Percentiles rank a stretch among this genome's conserved stretches.
Conservation (phyloP, 306 rosid species). For the Dryas octopetala region DNA sequence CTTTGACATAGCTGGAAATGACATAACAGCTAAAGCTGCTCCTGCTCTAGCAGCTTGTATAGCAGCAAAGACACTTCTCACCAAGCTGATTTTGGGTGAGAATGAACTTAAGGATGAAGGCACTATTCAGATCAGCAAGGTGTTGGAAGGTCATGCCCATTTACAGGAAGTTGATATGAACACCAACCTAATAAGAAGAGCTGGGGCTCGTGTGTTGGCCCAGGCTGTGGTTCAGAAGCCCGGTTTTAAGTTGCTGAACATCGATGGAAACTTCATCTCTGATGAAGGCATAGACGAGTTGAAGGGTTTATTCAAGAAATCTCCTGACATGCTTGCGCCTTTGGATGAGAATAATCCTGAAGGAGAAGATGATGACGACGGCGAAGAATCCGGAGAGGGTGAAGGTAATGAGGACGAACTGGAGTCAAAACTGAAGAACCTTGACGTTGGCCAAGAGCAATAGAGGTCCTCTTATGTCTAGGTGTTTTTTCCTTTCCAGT, state of each 20-base stretch:
- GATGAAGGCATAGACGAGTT: conserved; percentile 79
- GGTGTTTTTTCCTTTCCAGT: not conserved
- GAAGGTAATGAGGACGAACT: conserved; percentile 52
- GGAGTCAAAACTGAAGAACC: conserved; percentile 80
- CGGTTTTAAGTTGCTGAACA: conserved; percentile 61
- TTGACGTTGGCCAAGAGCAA: conserved; percentile 50
- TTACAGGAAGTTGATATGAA: conserved; percentile 82
- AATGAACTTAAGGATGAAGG: conserved; percentile 95
- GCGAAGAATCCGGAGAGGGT: conserved; percentile 44
- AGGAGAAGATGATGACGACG: conserved; percentile 56
- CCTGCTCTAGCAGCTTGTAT: conserved; percentile 63
- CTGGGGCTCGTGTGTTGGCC: conserved; percentile 81
- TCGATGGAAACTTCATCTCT: conserved; percentile 78
- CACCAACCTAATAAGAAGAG: conserved; percentile 56
- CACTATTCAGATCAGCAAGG: conserved; percentile 60
- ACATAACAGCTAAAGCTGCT: conserved; percentile 72
- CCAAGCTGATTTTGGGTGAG: conserved; percentile 72
- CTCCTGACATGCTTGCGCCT: conserved; percentile 57
- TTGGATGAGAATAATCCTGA: conserved; percentile 91
- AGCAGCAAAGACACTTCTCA: conserved; percentile 49
- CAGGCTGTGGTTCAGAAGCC: conserved; percentile 61
- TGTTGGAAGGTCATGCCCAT: conserved; percentile 52
- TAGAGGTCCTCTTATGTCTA: conserved; percentile 13
- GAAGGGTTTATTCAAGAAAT: conserved; percentile 55
- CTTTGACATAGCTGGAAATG: conserved; percentile 88